phyloP scores from a whole-genome alignment of 2,329 filamentous ascomycete species.

The Grosmannia penicillata region DNA sequence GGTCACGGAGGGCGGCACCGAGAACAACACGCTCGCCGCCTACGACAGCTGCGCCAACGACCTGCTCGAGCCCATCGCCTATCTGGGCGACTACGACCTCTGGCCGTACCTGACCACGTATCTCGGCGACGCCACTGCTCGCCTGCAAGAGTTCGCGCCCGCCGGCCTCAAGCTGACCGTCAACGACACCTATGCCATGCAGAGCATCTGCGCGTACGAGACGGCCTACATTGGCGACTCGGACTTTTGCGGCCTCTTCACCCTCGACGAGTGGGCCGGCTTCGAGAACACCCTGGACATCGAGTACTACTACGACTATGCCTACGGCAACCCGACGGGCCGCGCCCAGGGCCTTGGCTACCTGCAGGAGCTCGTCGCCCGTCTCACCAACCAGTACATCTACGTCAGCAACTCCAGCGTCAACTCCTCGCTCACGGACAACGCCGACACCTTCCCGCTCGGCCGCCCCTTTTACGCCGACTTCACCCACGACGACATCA shows the following conservation, averaged over 20 bases:
- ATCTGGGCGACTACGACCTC: slow-evolving; percentile 24
- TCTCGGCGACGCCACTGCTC: slow-evolving; percentile 25
- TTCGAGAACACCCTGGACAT: slow-evolving; percentile 39
- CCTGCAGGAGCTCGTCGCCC: slow-evolving; percentile 33
- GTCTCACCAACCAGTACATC: slow-evolving; percentile 30
- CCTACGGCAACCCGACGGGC: slow-evolving; percentile 31
- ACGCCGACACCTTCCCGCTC: slow-evolving; percentile 29
- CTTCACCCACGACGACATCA: slow-evolving; percentile 37
- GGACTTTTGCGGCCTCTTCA: slow-evolving; percentile 38
- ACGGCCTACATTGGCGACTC: slow-evolving; percentile 31
- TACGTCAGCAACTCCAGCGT: slow-evolving; percentile 32
- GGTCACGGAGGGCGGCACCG: slow-evolving; percentile 31
- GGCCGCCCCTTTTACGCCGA: slow-evolving; percentile 34
- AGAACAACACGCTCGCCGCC: slow-evolving; percentile 37
- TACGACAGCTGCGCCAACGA: slow-evolving; percentile 34
- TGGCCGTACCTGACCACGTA: slow-evolving; percentile 30
- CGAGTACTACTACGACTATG: slow-evolving; percentile 32
- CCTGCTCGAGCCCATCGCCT: slow-evolving; percentile 16
- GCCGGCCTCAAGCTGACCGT: slow-evolving; percentile 29
- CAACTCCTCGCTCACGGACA: slow-evolving; percentile 32
- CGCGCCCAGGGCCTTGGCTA: slow-evolving; percentile 38
- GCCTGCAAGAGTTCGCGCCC: slow-evolving; percentile 31
- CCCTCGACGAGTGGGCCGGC: slow-evolving; percentile 36
- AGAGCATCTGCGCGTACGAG: slow-evolving; percentile 40
- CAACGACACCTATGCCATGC: slow-evolving; percentile 35